Base-by-base conservation (phyloP, 495 filamentous ascomycete genomes). In the Platismatia glauca region DNA sequence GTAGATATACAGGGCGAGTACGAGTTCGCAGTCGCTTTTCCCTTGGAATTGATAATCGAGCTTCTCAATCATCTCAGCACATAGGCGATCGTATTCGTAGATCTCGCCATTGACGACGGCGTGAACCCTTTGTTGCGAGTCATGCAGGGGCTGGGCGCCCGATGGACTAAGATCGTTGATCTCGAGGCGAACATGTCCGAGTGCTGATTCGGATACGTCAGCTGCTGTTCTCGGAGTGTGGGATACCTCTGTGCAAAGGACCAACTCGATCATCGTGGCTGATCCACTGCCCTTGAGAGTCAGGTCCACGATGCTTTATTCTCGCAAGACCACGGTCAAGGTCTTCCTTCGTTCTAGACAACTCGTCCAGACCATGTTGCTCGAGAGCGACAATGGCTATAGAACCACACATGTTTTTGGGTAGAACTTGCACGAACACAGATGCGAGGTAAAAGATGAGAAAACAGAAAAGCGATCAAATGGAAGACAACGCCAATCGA, bases 81-180 rank as follows among this genome's bases (percentile, higher is more conserved):
- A 75, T n/a, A 80, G 68, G 15, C 66, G 58, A 22, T 80, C 75
- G 57, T 78, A 63, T 64, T 79, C 77, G 67, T 83, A 84, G 43
- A 84, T 70, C 66, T 83, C 81, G 60, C 81, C 81, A 60, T 82
- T 83, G 59, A 82, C 76, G 46, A 83, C 75, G 6, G 78, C 80
- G 68, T 82, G 77, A 34, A 82, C 71, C 0, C 50, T 65, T 39
- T 67, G 62, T 48, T 72, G 69, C n/a, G 24, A 44, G 66, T 71
- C 69, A 52, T 78, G 72, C 59, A 82, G 76, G 5, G 80, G 81
- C 52, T 84, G 81, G 22, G 67, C 64, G 27, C 75, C 81, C 18
- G 67, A 66, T 0, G 77, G 67, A 55, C 70, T 74, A 12, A 82
- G 74, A 66, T 83, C 81, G 58, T 79, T 78, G 66, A 82, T 83